Conservation (phyloP, 2,329 filamentous ascomycete genomes). For the Elsinoe australis region DNA sequence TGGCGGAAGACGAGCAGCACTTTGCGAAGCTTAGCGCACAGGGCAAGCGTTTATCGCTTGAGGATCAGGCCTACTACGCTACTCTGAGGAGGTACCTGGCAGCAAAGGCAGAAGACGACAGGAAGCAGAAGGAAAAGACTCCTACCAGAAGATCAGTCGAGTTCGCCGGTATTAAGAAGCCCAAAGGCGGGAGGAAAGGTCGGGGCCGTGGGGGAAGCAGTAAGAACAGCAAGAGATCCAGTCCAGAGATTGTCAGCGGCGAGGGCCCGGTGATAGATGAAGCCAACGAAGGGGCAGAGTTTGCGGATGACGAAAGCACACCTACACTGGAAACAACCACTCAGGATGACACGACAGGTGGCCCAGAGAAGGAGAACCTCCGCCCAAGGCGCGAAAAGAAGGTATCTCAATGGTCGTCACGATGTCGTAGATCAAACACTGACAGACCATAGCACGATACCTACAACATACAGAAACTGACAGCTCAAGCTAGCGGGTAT, state of each 20-base stretch:
- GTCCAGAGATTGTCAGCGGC: too few relatives aligned
- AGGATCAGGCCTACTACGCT: conserved; percentile 1
- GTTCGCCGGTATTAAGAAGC: not conserved
- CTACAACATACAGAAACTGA: not conserved
- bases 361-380: too few relatives aligned
- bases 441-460: not conserved
- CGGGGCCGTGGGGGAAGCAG: too few relatives aligned
- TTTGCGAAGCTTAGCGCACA: not conserved
- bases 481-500: not conserved
- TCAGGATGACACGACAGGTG: too few relatives aligned
- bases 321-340: too few relatives aligned
- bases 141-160: not conserved
- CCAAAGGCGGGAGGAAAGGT: not conserved
- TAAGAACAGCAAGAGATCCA: too few relatives aligned
- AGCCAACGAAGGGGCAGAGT: too few relatives aligned
- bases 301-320: too few relatives aligned
- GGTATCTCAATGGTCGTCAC: not conserved
- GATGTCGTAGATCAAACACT: not conserved
- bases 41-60: not conserved
- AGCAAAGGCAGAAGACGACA: not conserved
- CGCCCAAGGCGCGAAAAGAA: too few relatives aligned
- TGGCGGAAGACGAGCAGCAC: not conserved
- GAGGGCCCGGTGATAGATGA: too few relatives aligned
- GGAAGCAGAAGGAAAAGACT: not conserved
- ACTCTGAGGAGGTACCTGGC: not conserved